Evolutionary conservation across 768 basidiomycete species (phyloP), one percentile per base, ranked within the genome.

Genomic region (Boletus reticulatus): DNA sequence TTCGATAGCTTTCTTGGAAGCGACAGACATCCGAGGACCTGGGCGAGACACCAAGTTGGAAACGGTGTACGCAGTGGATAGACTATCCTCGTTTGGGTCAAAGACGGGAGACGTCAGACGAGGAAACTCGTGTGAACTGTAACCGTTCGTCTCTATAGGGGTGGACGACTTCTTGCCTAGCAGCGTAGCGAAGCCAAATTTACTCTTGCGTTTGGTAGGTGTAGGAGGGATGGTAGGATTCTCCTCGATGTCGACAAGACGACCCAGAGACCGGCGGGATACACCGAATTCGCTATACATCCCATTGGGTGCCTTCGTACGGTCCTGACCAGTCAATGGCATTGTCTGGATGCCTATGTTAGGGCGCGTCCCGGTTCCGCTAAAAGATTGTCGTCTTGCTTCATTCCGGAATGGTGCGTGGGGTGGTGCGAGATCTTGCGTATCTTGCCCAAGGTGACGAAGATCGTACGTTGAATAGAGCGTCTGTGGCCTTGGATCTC

Each of bases 241-340:
- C 47, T 66, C 69, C 17, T 67, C 66, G 13, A 72, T 68, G 24
- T 68, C 72, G 52, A 64, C 64, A 49, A 71, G 65, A 47, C 71
- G 67, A 22, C 73, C 73, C 29, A 89, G 75, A 7, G 86, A 85
- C 57, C 80, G 73, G 20, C 82, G 80, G 13, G 90, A 88, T 14
- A 72, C 68, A 14, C 90, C 90, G 62, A 92, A 92, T 67, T 92
- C 89, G 53, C 83, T 83, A 56, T 89, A 92, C 75, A 76, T 55
- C 76, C 73, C 57, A 67, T 68, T 63, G 63, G 72, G 53, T 20
- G 46, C 37, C 51, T 68, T 73, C 24, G 64, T 56, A 44, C 76
- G 75, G 19, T 68, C 76, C n/a, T 68, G 69, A 41, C 66, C 72
- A 34, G 62, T 68, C 20, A 60, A 53, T 29, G 83, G 83, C 67